Base-by-base conservation (phyloP, 441 rosid genomes). In the Capsella rubella region DNA sequence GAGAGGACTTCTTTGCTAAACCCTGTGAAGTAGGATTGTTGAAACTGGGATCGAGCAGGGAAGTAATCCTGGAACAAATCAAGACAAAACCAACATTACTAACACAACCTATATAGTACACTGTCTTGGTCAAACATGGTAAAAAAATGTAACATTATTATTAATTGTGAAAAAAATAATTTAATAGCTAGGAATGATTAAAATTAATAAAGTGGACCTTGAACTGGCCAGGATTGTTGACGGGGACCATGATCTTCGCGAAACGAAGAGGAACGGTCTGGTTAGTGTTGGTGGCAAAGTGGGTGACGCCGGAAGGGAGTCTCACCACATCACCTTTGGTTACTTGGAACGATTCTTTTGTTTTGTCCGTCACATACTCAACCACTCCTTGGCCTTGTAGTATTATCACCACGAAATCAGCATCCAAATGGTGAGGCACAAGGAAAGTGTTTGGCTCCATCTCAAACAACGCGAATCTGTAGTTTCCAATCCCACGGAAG, bases 401-500 rank as follows among this genome's bases (percentile, higher is more conserved):
- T 32, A 83, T 83, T 8, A 85, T 3, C n/a, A 72, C 54, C 55
- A 86, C 34, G 8, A 42, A 32, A 27, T 86, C 87, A 0, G 85
- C 81, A 77, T 90, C 90, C 3, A 10, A 16, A 59, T 85, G 90
- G 35, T 79, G 86, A 13, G 94, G 96, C 14, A 82, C 55, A 29
- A 81, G 42, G 62, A 89, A 82, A 25, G 88, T 85, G 55, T 55
- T 73, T 21, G 91, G 89, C 60, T 82, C 70, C 34, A 79, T 87
- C 79, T 84, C 84, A 14, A 83, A 16, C 0, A 78, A 13, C 14
- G 74, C 45, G n/a, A 86, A 61, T 0, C 85, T 80, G 67, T 77
- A 83, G 55, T 89, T 82, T 9, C 84, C 76, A 8, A 91, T 74
- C 31, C 86, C 87, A 11, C 75, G 74, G 21, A 84, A 85, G 29